Percentiles rank a stretch among this genome's conserved stretches.
phyloP scores from a whole-genome alignment of 768 basidiomycete genomes.

The Lyophyllum semitale region DNA sequence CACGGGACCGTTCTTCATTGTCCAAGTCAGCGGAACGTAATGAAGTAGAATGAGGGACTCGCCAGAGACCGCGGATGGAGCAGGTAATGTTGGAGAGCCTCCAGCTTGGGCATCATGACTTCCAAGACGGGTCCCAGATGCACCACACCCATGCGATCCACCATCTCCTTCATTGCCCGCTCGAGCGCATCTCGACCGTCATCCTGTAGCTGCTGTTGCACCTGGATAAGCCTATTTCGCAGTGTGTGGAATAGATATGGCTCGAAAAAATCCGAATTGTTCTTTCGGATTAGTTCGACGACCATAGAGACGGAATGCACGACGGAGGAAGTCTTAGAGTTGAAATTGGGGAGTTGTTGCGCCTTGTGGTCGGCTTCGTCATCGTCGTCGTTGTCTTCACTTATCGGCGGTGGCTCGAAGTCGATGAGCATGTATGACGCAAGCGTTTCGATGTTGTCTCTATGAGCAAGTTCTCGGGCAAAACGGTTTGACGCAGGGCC shows the following conservation, averaged over 20 bases:
- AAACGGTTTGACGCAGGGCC: conserved; percentile 83
- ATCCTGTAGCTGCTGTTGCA: conserved; percentile 74
- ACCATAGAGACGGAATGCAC: conserved; percentile 85
- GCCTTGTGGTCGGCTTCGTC: conserved; percentile 20
- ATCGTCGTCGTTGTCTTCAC: conserved; percentile 15
- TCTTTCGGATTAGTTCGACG: conserved; percentile 93
- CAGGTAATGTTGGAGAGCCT: conserved; percentile 70
- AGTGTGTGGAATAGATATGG: conserved; percentile 95
- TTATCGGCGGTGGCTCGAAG: conserved; percentile 37
- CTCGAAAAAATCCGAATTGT: conserved; percentile 98
- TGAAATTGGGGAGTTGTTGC: conserved; percentile 36
- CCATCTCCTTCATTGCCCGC: conserved; percentile 76
- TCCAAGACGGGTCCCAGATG: conserved; percentile 84
- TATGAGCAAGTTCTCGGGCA: conserved; percentile 82
- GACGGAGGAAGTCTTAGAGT: conserved; percentile 76
- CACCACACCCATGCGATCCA: conserved; percentile 85
- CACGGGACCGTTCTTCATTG: conserved; percentile 62
- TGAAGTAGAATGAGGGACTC: conserved; percentile 25
- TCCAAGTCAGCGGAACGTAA: conserved; percentile 4
- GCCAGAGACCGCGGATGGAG: conserved; percentile 77
- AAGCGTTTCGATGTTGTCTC: conserved; percentile 69
- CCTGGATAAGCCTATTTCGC: conserved; percentile 84
- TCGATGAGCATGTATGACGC: conserved; percentile 77
- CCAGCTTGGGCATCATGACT: conserved; percentile 67
- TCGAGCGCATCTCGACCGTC: conserved; percentile 71